Base-by-base conservation (phyloP, 2,329 filamentous ascomycete species). In the Pleurostoma richardsiae region DNA sequence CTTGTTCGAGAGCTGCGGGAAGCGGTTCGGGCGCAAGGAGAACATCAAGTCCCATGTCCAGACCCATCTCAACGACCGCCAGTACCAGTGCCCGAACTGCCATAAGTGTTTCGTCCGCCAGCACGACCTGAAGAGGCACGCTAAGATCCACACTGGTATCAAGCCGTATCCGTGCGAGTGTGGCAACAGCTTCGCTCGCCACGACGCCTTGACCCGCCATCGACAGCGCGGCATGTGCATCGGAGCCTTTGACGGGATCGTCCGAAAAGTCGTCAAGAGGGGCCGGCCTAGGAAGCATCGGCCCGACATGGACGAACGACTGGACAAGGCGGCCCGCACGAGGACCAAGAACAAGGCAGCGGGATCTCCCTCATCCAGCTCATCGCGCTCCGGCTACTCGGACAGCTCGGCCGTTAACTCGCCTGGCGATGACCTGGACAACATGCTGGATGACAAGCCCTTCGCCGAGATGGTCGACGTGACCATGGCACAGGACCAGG, bases 1-100 rank as follows among this genome's bases (percentile, higher is more conserved):
- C 62, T 68, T 81, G n/a, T 91, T 72, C 48, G 76, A 89, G 6
- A 84, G 83, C 29, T 99, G 94, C 67, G 80, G 84, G 56, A 95
- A 96, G 67, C 82, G 84, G 45, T 97, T 99, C 62, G 92, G 91
- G n/a, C 83, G 94, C 56, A 95, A 96, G 66, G 94, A 99, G 67
- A 97, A 99, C 69, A 96, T 97, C 73, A 95, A 96, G 65, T 95
- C 91, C 1, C 94, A 99, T 65, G 89, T 99, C 10, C 94, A 99
- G 69, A 99, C 94, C 4, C 94, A 99, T 68, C 84, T 99, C 53
- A 94, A 95, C 59, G 94, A 99, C 65, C 82, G 94, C 42, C 94
- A 96, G 64, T 99, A 90, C 70, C 86, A 89, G 66, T 99, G 94
- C 69, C 90, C 92, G 41, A 85, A 88, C 46, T 99, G 94, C 72